Evolutionary conservation across 495 filamentous ascomycete species (phyloP).

Genomic region (Podospora pseudopauciseta): DNA sequence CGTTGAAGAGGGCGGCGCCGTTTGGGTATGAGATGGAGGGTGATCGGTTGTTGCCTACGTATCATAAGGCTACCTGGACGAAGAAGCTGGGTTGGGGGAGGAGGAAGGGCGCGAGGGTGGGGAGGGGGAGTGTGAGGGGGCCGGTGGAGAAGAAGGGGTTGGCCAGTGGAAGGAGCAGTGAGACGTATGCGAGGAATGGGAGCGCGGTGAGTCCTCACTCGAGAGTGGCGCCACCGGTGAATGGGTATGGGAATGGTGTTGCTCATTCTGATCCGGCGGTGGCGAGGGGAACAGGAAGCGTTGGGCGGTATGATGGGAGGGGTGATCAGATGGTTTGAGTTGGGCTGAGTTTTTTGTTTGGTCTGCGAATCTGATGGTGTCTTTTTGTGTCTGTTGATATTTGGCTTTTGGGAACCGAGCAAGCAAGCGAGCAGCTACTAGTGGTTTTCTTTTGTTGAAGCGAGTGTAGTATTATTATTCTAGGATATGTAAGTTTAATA

Average conservation of each 20-base stretch:
- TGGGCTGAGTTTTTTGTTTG: neutral
- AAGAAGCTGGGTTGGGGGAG: constrained; percentile 18
- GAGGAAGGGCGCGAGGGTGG: constrained; percentile 2
- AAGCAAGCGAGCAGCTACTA: neutral
- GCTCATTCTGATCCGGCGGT: neutral
- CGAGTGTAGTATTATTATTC: neutral
- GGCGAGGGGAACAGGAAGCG: neutral
- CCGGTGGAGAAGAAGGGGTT: neutral
- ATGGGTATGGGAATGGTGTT: neutral
- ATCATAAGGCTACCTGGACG: constrained; percentile 1
- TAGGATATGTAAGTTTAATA: neutral
- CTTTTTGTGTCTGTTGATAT: neutral
- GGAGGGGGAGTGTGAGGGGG: neutral
- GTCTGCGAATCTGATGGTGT: neutral
- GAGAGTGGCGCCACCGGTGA: neutral
- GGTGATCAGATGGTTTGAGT: constrained; percentile 11
- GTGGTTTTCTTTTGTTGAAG: neutral
- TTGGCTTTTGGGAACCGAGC: neutral
- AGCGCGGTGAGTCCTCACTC: constrained; percentile 4
- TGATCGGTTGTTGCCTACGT: neutral
- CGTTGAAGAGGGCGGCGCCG: constrained; percentile 28
- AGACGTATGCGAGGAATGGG: constrained; percentile 13
- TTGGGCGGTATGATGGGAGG: constrained; percentile 2
- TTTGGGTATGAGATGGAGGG: constrained; percentile 14
- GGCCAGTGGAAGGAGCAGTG: constrained; percentile 13